Percentiles rank a stretch among this genome's conserved stretches.
Conservation (phyloP, 805 yeast species). For the Myxozyma neglecta region DNA sequence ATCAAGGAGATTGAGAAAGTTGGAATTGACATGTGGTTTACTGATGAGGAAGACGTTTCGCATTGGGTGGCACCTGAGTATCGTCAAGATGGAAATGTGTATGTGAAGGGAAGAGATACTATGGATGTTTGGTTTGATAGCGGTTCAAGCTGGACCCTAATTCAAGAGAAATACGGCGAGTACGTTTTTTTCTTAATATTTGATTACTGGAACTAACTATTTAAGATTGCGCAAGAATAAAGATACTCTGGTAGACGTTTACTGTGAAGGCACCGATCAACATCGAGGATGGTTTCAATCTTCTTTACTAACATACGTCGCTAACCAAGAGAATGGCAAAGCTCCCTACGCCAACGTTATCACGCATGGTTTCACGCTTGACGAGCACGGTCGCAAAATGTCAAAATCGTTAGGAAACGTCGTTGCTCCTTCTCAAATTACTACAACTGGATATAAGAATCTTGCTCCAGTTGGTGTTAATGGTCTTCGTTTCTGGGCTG, state of each 20-base stretch:
- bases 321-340: conserved; percentile 40
- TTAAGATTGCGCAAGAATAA: conserved; percentile 35
- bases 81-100: conserved; percentile 47
- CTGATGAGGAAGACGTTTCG: conserved; percentile 48
- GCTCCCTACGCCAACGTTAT: conserved; percentile 76
- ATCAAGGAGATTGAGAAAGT: conserved; percentile 54
- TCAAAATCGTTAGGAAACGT: conserved; percentile 89
- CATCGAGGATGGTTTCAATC: conserved; percentile 99
- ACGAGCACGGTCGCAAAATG: conserved; percentile 85
- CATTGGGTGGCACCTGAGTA: conserved; percentile 72
- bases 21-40: conserved; percentile 86
- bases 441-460: conserved; percentile 55
- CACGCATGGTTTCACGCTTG: conserved; percentile 93
- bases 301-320: conserved; percentile 76
- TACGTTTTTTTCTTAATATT: conserved; percentile 23
- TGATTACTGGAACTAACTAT: background rate
- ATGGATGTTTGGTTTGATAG: conserved; percentile 99
- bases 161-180: conserved; percentile 46
- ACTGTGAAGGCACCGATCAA: conserved; percentile 96
- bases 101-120: conserved; percentile 75
- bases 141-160: conserved; percentile 84
- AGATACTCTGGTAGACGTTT: conserved; percentile 68
- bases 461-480: conserved; percentile 77
- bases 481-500: conserved; percentile 87
- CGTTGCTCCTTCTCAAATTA: conserved; percentile 64